Evolutionary conservation across 2,329 filamentous ascomycete species (phyloP).

Genomic region (Scedosporium dehoogii): DNA sequence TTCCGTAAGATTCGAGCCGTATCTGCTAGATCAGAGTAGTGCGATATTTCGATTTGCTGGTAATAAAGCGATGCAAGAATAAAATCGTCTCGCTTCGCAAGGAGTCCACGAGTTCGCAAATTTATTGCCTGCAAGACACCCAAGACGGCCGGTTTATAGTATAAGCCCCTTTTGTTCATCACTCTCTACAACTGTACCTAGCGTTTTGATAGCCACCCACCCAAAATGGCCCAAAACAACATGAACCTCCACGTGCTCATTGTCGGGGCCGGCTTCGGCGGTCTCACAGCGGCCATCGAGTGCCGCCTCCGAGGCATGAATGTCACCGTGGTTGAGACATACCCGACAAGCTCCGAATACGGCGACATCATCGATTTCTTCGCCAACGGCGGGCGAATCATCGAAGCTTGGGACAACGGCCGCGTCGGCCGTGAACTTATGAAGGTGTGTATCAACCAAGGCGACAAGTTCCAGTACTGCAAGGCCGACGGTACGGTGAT

Average conservation of each 20-base stretch:
- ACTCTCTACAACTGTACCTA: background rate
- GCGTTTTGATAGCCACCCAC: background rate
- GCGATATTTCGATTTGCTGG: no score
- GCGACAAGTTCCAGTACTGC: background rate
- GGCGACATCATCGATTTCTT: background rate
- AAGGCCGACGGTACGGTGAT: background rate
- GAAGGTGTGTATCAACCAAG: background rate
- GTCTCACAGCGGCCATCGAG: background rate
- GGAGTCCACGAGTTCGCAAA: no score
- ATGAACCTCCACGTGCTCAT: background rate
- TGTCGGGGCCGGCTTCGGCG: background rate
- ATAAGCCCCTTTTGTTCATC: background rate
- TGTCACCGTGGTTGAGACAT: background rate
- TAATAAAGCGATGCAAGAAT: no score
- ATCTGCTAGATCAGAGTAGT: no score
- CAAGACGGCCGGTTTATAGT: no score
- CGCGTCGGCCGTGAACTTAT: background rate
- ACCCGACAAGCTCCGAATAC: background rate
- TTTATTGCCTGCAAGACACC: no score
- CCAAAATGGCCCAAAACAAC: background rate
- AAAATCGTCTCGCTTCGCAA: no score
- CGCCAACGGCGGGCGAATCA: background rate
- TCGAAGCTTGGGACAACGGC: background rate
- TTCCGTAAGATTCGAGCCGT: no score
- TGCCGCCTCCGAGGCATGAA: background rate